phyloP scores from a whole-genome alignment of 139 green algal genomes.

The Monoraphidium neglectum region DNA sequence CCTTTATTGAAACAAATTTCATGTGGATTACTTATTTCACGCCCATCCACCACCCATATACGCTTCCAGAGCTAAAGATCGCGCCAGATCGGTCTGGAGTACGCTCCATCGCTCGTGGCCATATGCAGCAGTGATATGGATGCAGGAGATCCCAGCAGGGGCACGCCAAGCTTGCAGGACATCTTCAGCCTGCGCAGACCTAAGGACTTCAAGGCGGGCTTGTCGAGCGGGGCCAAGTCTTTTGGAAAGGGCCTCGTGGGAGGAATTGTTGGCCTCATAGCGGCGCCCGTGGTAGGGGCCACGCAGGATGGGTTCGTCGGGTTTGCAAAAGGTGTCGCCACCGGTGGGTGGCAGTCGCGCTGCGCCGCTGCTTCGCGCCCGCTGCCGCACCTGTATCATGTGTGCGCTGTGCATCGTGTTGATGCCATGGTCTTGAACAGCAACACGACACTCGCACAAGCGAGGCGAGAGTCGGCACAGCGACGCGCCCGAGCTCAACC shows the following conservation, averaged over 20 bases:
- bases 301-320: constrained; percentile 63
- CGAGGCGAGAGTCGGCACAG: too few species aligned
- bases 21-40: too few species aligned
- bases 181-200: constrained; percentile 70
- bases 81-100: too few species aligned
- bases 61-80: too few species aligned
- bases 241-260: constrained; percentile 56
- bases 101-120: too few species aligned
- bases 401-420: neutral
- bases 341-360: constrained; percentile 30
- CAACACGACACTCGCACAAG: too few species aligned
- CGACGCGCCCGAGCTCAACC: too few species aligned
- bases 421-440: neutral
- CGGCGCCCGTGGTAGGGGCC: constrained; percentile 69
- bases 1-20: too few species aligned
- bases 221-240: constrained; percentile 42
- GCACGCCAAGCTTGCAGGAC: constrained; percentile 51
- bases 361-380: neutral
- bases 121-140: too few species aligned
- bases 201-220: constrained; percentile 46
- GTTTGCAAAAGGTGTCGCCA: constrained; percentile 72
- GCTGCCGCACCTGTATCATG: neutral
- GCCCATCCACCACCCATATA: too few species aligned
- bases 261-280: constrained; percentile 64
- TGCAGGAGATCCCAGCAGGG: too few species aligned